Evolutionary conservation across 108 stramenopile species (phyloP).

Genomic region (Nitzschia putrida): DNA sequence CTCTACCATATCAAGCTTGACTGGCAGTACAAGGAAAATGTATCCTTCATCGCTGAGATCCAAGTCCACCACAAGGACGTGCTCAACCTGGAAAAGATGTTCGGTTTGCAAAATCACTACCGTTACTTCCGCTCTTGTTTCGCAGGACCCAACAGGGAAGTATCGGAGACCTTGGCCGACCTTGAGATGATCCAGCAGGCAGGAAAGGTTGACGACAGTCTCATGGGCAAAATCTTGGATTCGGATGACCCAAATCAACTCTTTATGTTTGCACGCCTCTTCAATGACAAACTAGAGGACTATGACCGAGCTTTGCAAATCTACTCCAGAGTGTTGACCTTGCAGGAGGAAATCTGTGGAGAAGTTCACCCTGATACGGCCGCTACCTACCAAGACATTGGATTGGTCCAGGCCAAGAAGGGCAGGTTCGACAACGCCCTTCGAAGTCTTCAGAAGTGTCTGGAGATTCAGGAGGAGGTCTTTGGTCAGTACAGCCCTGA

Average conservation of each 20-base stretch:
- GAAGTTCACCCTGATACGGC: conserved; percentile 44
- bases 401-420: conserved; percentile 28
- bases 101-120: conserved; percentile 43
- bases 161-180: conserved; percentile 29
- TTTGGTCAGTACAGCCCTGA: conserved; percentile 42
- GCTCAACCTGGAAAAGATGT: conserved; percentile 41
- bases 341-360: conserved; percentile 30
- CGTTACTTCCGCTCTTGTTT: conserved; percentile 42
- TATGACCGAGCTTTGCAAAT: conserved; percentile 37
- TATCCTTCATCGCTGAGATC: conserved; percentile 42
- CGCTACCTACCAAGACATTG: conserved; percentile 40
- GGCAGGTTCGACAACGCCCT: conserved; percentile 36
- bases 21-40: conserved; percentile 41
- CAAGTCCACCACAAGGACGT: conserved; percentile 49
- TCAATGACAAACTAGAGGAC: conserved; percentile 40
- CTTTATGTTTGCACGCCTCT: conserved; percentile 34
- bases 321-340: conserved; percentile 29
- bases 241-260: conserved; percentile 35
- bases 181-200: conserved; percentile 29
- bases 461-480: conserved; percentile 41
- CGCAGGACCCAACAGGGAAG: conserved; percentile 28
- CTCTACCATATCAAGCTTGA: conserved; percentile 40
- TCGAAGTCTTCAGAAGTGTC: conserved; percentile 32
- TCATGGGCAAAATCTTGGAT: conserved; percentile 34
- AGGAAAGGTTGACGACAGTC: conserved; percentile 27